Conservation (phyloP, 805 yeast genomes). For the Candida ascalaphidarum region DNA sequence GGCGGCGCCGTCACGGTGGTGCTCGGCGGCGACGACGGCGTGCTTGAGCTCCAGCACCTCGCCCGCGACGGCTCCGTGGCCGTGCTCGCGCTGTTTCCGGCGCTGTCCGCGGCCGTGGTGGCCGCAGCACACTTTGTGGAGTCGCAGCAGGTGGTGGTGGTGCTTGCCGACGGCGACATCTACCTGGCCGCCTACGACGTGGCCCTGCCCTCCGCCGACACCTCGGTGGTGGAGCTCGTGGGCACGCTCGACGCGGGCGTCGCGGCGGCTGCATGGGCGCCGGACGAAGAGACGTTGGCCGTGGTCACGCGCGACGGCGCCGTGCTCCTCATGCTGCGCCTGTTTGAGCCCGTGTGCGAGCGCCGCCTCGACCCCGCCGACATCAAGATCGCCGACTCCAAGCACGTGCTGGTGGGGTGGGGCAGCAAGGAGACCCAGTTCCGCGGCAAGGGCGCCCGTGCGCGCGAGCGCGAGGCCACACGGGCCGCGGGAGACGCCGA, state of each 20-base stretch:
- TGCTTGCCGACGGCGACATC: constrained; percentile 72
- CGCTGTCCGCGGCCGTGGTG: constrained; percentile 27
- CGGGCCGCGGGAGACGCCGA: constrained; percentile 28
- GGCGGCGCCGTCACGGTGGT: constrained; percentile 66
- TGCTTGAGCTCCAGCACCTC: constrained; percentile 71
- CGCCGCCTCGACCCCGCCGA: constrained; percentile 51
- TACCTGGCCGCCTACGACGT: constrained; percentile 55
- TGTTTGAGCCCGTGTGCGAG: constrained; percentile 75
- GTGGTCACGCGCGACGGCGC: constrained; percentile 56
- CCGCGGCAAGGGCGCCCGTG: constrained; percentile 86
- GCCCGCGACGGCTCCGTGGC: constrained; percentile 52
- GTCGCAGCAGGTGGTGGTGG: constrained; percentile 52
- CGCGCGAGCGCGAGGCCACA: constrained; percentile 51
- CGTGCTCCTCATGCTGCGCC: constrained; percentile 59
- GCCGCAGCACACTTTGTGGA: constrained; percentile 67
- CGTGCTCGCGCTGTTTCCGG: constrained; percentile 55
- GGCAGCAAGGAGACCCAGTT: constrained; percentile 96
- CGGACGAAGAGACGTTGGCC: constrained; percentile 81
- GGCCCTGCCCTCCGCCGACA: constrained; percentile 34
- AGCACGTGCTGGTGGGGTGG: constrained; percentile 97
- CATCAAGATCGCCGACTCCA: constrained; percentile 46
- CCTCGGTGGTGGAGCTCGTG: constrained; percentile 61
- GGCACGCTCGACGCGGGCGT: constrained; percentile 80
- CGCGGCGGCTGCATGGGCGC: constrained; percentile 73
- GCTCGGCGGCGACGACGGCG: constrained; percentile 43